These are phyloP conservation scores for Fraxinus sp. DNA, from an alignment of 305 asterid species.

Conservation along the genomic window DNA sequence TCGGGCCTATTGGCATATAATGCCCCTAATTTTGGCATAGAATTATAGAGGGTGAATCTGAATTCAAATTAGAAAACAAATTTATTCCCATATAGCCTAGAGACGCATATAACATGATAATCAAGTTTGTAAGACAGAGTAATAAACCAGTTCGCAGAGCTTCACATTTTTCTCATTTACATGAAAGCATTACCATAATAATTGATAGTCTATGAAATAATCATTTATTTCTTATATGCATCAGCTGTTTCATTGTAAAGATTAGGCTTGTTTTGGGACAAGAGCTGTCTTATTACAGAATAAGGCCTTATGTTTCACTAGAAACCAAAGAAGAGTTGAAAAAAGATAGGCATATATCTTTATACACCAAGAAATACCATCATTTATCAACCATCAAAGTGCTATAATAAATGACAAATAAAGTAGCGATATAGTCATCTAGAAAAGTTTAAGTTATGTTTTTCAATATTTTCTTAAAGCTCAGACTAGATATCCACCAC, in stretches of 20 bases:
- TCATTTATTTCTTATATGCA: not conserved
- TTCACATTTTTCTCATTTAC: not conserved
- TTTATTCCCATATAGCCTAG: not conserved
- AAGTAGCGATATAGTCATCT: not conserved
- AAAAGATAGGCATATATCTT: not conserved
- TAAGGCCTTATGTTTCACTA: not conserved
- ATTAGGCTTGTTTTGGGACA: not conserved
- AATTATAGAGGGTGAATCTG: not conserved
- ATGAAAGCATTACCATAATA: not conserved
- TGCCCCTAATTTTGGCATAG: not conserved
- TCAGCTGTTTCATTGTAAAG: not conserved
- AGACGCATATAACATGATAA: not conserved
- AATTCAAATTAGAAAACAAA: not conserved
- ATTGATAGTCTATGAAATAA: not conserved
- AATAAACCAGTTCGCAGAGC: not conserved
- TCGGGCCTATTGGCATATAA: not conserved
- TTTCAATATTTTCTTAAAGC: not conserved
- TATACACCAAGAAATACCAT: not conserved
- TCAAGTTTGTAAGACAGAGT: not conserved
- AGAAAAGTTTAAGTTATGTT: not conserved
- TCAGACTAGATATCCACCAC: not conserved
- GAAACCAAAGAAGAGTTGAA: not conserved
- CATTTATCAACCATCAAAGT: not conserved
- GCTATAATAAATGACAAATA: not conserved
- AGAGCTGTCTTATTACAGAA: not conserved